Evolutionary conservation across 192 early-diverging fungal species (phyloP).

Genomic region (Podila verticillata): DNA sequence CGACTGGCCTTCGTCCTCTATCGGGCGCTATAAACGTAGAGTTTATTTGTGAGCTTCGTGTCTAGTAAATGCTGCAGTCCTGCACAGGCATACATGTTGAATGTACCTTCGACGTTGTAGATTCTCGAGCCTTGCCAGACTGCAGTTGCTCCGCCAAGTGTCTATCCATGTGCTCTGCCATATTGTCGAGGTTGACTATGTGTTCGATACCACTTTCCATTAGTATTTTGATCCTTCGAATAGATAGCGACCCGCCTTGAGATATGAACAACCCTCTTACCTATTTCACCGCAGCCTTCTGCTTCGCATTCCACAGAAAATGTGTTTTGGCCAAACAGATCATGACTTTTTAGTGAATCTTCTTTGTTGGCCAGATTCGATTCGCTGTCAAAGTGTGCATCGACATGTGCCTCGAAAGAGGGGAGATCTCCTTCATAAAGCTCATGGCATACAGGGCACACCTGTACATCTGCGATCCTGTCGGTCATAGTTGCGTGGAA

Average conservation of each 20-base stretch:
- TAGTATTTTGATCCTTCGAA: background rate
- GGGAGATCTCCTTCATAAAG: slow-evolving; percentile 17
- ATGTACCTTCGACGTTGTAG: background rate
- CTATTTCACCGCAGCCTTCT: slow-evolving; percentile 14
- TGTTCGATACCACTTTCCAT: background rate
- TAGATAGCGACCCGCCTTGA: too few species aligned
- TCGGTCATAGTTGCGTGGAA: background rate
- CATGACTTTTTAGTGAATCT: background rate
- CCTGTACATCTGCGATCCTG: background rate
- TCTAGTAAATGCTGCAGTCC: too few species aligned
- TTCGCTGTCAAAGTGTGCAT: slow-evolving; percentile 27
- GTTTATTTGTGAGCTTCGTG: background rate
- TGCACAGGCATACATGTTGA: background rate
- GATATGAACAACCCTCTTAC: background rate
- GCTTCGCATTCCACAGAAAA: slow-evolving; percentile 40
- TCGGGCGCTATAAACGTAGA: background rate
- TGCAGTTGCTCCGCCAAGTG: slow-evolving; percentile 42
- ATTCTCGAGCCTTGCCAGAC: background rate
- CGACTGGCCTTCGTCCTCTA: background rate
- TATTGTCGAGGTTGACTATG: slow-evolving; percentile 27
- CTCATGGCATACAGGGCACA: slow-evolving; percentile 36
- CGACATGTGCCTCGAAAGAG: slow-evolving; percentile 40
- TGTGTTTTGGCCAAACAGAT: background rate
- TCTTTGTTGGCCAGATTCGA: background rate
- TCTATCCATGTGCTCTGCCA: slow-evolving; percentile 42